Evolutionary conservation across 78 protist species (phyloP).

Genomic region (Dictyostelium brefeldianum): DNA sequence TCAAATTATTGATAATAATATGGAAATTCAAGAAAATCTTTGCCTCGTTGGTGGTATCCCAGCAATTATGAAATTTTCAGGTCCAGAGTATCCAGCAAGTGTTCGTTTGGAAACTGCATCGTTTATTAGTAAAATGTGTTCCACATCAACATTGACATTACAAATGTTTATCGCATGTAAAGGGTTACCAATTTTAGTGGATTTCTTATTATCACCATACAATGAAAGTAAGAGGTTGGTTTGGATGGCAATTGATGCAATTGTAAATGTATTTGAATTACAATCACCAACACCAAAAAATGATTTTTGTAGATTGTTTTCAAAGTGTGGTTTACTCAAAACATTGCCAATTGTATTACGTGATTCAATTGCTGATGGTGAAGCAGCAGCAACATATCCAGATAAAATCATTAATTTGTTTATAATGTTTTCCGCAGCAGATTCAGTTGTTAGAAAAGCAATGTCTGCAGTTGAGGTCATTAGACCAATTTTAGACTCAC

Average conservation of each 20-base stretch:
- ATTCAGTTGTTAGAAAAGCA: conserved; percentile 85
- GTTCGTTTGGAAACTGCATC: conserved; percentile 88
- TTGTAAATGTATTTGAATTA: conserved; percentile 89
- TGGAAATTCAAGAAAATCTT: conserved; percentile 87
- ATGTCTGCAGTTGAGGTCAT: conserved; percentile 76
- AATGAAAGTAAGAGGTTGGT: conserved; percentile 60
- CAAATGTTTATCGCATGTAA: conserved; percentile 95
- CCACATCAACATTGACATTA: conserved; percentile 75
- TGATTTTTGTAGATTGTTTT: conserved; percentile 91
- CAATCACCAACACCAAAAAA: conserved; percentile 90
- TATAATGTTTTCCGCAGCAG: conserved; percentile 88
- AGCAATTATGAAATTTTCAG: conserved; percentile 82
- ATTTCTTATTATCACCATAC: conserved; percentile 71
- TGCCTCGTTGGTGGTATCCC: conserved; percentile 94
- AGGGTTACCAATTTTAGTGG: conserved; percentile 92
- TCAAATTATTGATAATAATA: conserved; percentile 86
- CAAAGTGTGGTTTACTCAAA: conserved; percentile 74
- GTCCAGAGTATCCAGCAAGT: conserved; percentile 20
- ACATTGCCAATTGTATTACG: conserved; percentile 49
- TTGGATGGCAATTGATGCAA: conserved; percentile 83
- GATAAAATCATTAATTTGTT: conserved; percentile 79
- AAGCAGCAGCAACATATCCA: conserved; percentile 28
- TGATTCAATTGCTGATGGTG: conserved; percentile 51
- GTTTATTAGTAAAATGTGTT: conserved; percentile 85
- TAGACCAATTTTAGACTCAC: conserved; percentile 52